phyloP scores from a whole-genome alignment of 208 protist species.

The Leishmania tropica region DNA sequence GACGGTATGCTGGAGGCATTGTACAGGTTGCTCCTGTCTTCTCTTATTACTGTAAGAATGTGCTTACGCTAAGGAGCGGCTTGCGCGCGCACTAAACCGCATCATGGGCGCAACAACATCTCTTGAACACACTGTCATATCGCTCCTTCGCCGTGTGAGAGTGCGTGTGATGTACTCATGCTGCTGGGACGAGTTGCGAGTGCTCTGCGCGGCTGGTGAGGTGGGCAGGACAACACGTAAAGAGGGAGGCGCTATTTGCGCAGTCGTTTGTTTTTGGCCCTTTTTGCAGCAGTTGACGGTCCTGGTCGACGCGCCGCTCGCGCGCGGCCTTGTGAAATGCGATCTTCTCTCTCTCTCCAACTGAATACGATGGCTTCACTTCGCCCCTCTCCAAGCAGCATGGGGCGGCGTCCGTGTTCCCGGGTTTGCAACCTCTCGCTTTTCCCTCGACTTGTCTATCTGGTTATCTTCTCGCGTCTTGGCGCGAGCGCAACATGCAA shows the following conservation, averaged over 20 bases:
- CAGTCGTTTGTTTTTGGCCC: neutral
- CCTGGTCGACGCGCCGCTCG: neutral
- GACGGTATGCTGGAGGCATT: neutral
- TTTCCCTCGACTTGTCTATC: conserved; percentile 2
- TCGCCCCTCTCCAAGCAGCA: neutral
- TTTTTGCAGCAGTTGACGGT: neutral
- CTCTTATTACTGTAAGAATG: neutral
- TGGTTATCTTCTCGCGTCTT: conserved; percentile 2
- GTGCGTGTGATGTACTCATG: neutral
- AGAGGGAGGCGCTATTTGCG: neutral
- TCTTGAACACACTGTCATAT: neutral
- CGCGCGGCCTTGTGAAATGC: neutral
- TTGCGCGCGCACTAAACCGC: too few relatives aligned
- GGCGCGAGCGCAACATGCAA: neutral
- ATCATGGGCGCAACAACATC: neutral
- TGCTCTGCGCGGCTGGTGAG: neutral
- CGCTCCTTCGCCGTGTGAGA: neutral
- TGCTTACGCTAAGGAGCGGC: neutral
- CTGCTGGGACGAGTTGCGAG: neutral
- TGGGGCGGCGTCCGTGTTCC: neutral
- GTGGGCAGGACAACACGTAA: neutral
- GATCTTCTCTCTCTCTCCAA: neutral
- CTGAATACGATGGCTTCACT: neutral
- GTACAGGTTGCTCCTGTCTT: neutral
- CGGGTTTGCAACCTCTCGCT: neutral